Evolutionary conservation across 306 rosid genomes (phyloP).

Genomic region (Purshia tridentata): DNA sequence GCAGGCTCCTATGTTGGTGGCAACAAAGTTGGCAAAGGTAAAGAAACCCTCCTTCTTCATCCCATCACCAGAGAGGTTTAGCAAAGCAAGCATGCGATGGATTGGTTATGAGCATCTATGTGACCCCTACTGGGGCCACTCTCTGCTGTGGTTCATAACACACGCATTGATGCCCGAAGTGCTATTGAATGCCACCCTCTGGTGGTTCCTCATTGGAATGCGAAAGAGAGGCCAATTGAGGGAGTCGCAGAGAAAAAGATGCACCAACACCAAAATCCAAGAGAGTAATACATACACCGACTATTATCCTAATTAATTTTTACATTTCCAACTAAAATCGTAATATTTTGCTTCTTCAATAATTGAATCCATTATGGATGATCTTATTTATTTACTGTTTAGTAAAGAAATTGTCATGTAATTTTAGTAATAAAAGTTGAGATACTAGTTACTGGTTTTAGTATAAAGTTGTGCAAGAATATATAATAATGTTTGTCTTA

Average conservation of each 20-base stretch:
- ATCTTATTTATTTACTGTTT: no score
- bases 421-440: no score
- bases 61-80: conserved; percentile 27
- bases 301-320: no score
- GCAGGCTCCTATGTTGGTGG: conserved; percentile 34
- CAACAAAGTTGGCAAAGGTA: conserved; percentile 29
- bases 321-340: no score
- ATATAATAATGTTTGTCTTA: no score
- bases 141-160: conserved; percentile 17
- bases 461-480: no score
- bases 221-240: conserved; percentile 19
- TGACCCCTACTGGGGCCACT: conserved; percentile 32
- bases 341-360: no score
- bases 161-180: conserved; percentile 19
- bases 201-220: conserved; percentile 6
- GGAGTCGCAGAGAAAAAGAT: conserved; percentile 11
- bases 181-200: neutral
- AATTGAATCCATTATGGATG: no score
- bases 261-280: neutral
- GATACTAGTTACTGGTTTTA: no score
- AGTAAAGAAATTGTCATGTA: no score
- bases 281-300: no score
- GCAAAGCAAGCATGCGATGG: conserved; percentile 32
- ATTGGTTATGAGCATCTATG: conserved; percentile 32
- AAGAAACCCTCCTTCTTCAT: conserved; percentile 14